These are phyloP conservation scores for Polygonum aviculare DNA, from an alignment of 148 eudicot species.

Conservation along the genomic window DNA sequence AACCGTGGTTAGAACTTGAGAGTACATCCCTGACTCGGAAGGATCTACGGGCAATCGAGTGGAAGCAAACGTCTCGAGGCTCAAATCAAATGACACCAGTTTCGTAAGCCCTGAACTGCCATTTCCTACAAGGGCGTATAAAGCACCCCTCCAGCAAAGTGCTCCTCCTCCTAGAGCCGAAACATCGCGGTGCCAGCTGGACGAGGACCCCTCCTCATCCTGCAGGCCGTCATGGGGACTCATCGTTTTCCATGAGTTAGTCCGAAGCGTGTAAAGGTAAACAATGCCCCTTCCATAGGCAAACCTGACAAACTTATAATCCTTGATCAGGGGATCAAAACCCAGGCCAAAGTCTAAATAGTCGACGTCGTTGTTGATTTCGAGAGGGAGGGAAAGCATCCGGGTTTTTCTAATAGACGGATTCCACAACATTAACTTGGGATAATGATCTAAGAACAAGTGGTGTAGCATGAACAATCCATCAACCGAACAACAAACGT, in stretches of 20 bases:
- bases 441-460: no score
- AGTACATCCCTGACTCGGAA: no score
- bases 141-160: not conserved
- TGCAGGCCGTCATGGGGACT: not conserved
- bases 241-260: not conserved
- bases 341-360: not conserved
- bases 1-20: not conserved
- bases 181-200: not conserved
- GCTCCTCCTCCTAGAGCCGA: not conserved
- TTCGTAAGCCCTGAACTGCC: not conserved
- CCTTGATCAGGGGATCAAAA: not conserved
- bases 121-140: not conserved
- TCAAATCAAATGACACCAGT: not conserved
- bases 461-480: not conserved
- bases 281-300: not conserved
- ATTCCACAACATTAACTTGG: not conserved
- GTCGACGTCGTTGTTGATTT: not conserved
- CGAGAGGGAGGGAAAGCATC: not conserved
- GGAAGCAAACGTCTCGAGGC: not conserved
- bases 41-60: not conserved
- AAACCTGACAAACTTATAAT: not conserved
- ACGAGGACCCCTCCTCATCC: not conserved
- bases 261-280: not conserved
- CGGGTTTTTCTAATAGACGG: not conserved
- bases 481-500: not conserved